phyloP scores from a whole-genome alignment of 805 yeast species.

The Candida tallmaniae region DNA sequence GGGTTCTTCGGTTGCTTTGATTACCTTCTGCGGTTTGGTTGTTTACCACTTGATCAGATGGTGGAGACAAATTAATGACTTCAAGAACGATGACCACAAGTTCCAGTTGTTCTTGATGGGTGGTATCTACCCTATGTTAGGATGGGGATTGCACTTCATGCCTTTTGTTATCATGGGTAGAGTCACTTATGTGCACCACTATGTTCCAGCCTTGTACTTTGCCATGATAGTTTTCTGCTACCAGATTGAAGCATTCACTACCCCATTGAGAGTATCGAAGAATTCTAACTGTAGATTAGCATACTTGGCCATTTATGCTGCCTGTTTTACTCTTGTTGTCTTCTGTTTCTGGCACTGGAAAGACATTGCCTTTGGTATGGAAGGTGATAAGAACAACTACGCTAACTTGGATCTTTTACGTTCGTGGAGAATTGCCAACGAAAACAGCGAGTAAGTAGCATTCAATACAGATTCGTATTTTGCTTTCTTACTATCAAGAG shows the following conservation, averaged over 20 bases:
- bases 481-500: too few species aligned
- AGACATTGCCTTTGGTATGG: constrained; percentile 40
- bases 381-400: constrained; percentile 39
- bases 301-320: constrained; percentile 21
- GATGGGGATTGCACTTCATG: constrained; percentile 84
- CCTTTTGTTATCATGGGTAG: constrained; percentile 94
- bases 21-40: constrained; percentile 47
- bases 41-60: constrained; percentile 44
- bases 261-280: constrained; percentile 17
- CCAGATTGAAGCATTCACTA: constrained; percentile 46
- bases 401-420: constrained; percentile 33
- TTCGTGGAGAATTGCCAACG: constrained; percentile 41
- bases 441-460: constrained; percentile 21
- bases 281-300: constrained; percentile 13
- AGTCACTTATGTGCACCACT: constrained; percentile 95
- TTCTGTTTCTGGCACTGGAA: constrained; percentile 42
- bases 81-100: constrained; percentile 41
- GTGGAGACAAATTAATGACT: constrained; percentile 68
- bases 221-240: constrained; percentile 77
- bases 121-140: constrained; percentile 80
- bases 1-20: constrained; percentile 60
- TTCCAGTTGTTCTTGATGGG: constrained; percentile 57
- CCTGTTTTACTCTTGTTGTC: constrained; percentile 28
- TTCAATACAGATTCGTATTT: too few species aligned
- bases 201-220: constrained; percentile 90